Percentiles rank a stretch among this genome's conserved stretches.
Evolutionary conservation across 2,329 filamentous ascomycete species (phyloP).

Genomic region (Hypoxylon sp.): DNA sequence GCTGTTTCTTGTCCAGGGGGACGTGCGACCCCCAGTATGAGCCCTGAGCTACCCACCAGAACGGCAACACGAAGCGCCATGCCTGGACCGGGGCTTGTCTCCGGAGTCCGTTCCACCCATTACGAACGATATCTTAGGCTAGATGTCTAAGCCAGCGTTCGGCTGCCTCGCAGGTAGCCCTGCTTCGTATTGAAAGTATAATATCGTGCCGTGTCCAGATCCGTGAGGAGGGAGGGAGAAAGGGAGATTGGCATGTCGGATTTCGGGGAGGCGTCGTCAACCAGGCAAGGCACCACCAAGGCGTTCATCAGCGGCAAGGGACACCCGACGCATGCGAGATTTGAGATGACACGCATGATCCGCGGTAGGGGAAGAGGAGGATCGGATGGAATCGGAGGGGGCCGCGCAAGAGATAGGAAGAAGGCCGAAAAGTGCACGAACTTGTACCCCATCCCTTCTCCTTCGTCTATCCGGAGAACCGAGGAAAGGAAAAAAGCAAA

Average conservation of each 20-base stretch:
- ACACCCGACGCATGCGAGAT: slow-evolving; percentile 32
- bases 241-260: neutral
- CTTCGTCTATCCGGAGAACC: slow-evolving; percentile 16
- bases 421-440: slow-evolving; percentile 19
- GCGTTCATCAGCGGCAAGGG: slow-evolving; percentile 21
- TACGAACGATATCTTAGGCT: too few species aligned
- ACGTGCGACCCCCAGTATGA: slow-evolving; percentile 18
- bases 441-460: too few species aligned
- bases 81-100: slow-evolving; percentile 19
- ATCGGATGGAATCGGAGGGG: slow-evolving; percentile 13
- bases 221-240: slow-evolving; percentile 2
- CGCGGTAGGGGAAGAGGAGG: neutral
- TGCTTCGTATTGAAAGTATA: slow-evolving; percentile 2
- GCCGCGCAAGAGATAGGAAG: neutral
- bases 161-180: slow-evolving; percentile 14
- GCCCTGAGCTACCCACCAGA: slow-evolving; percentile 30
- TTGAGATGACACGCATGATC: slow-evolving; percentile 24
- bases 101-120: slow-evolving; percentile 6
- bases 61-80: slow-evolving; percentile 38
- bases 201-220: slow-evolving; percentile 12
- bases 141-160: slow-evolving; percentile 22
- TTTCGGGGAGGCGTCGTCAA: neutral
- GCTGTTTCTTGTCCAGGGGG: slow-evolving; percentile 9
- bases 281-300: slow-evolving; percentile 8
- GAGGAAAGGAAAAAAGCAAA: slow-evolving; percentile 1